These are phyloP conservation scores for Fraxinus excelsior DNA, from an alignment of 257 asterid species.

Conservation along the genomic window DNA sequence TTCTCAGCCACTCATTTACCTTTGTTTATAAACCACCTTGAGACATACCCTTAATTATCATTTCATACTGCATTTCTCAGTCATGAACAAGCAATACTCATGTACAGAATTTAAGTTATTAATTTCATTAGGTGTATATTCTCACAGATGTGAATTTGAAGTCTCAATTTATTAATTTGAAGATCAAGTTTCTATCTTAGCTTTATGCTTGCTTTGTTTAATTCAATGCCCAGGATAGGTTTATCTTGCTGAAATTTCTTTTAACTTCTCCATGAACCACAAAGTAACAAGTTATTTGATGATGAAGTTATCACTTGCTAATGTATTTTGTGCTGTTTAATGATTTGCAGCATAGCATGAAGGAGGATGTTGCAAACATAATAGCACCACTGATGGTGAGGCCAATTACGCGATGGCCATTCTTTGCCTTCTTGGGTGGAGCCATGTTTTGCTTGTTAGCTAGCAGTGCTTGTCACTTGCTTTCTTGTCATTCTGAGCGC, in stretches of 20 bases:
- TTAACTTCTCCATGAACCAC: not conserved
- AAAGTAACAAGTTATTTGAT: not conserved
- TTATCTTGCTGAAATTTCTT: not conserved
- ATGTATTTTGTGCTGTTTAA: slow-evolving; percentile 17
- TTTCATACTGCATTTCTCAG: not conserved
- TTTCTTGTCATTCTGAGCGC: slow-evolving; percentile 85
- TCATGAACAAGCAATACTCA: not conserved
- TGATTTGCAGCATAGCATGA: slow-evolving; percentile 64
- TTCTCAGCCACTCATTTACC: no score
- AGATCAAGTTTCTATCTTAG: not conserved
- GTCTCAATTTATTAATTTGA: not conserved
- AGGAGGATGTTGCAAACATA: slow-evolving; percentile 78
- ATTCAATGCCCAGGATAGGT: not conserved
- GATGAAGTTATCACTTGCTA: not conserved
- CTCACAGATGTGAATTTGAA: not conserved
- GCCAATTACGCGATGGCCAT: slow-evolving; percentile 98
- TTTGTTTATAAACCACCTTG: no score
- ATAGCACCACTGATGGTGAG: slow-evolving; percentile 70
- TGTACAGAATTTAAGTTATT: not conserved
- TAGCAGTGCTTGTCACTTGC: slow-evolving; percentile 90
- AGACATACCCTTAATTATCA: not conserved
- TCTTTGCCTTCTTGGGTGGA: slow-evolving; percentile 90
- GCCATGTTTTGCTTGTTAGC: slow-evolving; percentile 97
- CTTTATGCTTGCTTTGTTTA: not conserved
- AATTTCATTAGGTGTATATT: not conserved